Percentiles rank a stretch among this genome's conserved stretches.
These are phyloP conservation scores for Penicillium herquei DNA, from an alignment of 495 filamentous ascomycete species.

Conservation along the genomic window DNA sequence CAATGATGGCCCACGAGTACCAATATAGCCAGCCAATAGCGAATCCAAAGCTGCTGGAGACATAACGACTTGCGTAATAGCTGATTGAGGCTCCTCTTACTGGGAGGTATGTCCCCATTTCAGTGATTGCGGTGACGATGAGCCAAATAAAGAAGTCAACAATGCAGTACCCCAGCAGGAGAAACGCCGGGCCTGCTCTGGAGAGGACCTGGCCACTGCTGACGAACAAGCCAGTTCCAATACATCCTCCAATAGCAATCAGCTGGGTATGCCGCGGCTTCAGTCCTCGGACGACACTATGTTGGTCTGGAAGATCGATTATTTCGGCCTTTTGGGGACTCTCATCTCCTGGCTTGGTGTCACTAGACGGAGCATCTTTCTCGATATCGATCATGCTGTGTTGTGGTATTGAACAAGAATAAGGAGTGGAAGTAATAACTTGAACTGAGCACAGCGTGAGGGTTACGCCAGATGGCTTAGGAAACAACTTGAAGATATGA, in stretches of 20 bases:
- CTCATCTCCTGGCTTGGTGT: too few species aligned
- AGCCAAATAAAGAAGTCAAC: conserved; percentile 53
- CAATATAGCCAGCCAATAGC: conserved; percentile 54
- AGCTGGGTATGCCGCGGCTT: conserved; percentile 57
- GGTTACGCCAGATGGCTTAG: too few species aligned
- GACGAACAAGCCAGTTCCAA: conserved; percentile 54
- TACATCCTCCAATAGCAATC: conserved; percentile 60
- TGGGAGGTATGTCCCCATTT: conserved; percentile 58
- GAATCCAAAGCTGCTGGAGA: conserved; percentile 55
- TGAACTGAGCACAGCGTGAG: too few species aligned
- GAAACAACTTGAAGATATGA: too few species aligned
- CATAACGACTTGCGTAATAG: conserved; percentile 48
- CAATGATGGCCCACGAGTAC: conserved; percentile 59
- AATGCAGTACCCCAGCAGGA: conserved; percentile 58
- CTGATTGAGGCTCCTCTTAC: conserved; percentile 48
- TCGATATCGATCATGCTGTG: too few species aligned
- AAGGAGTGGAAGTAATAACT: too few species aligned
- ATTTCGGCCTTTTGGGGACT: too few species aligned
- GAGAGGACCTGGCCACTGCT: conserved; percentile 55
- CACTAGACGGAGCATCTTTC: too few species aligned
- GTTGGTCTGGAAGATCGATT: too few species aligned
- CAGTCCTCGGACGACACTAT: conserved; percentile 13
- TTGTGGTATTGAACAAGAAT: too few species aligned
- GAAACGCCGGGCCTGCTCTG: conserved; percentile 53
- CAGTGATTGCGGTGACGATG: conserved; percentile 53